A percentile compares a stretch with the other conserved stretches of the same genome.
Conservation (phyloP, 176 grass and related monocot genomes). For the Aegilops tauschii region DNA sequence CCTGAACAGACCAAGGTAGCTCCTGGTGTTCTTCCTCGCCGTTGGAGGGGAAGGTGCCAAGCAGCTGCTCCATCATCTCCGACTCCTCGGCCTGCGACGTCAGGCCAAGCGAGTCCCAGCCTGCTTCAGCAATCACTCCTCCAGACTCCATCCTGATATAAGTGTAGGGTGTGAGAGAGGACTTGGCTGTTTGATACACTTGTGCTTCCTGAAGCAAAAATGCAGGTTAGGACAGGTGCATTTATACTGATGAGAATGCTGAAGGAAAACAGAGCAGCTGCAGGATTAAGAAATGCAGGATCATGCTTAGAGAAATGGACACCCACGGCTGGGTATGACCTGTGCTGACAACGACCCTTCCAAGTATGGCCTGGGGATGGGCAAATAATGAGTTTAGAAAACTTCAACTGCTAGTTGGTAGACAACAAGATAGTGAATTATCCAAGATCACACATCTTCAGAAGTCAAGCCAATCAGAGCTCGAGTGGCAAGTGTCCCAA, state of each 20-base stretch:
- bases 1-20: slow-evolving; percentile 42
- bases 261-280: not conserved
- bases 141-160: slow-evolving; percentile 56
- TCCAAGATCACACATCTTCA: slow-evolving; percentile 23
- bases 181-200: slow-evolving; percentile 24
- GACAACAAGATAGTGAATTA: slow-evolving; percentile 16
- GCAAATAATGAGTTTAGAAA: slow-evolving; percentile 32
- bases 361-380: slow-evolving; percentile 21
- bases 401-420: slow-evolving; percentile 49
- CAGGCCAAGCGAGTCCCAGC: slow-evolving; percentile 40
- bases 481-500: slow-evolving; percentile 18
- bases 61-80: slow-evolving; percentile 54
- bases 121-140: slow-evolving; percentile 40
- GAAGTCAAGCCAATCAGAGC: slow-evolving; percentile 29
- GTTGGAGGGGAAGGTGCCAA: slow-evolving; percentile 36
- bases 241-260: slow-evolving; percentile 52
- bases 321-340: slow-evolving; percentile 48
- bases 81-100: slow-evolving; percentile 40
- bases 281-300: slow-evolving; percentile 29
- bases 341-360: slow-evolving; percentile 33
- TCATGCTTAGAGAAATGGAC: slow-evolving; percentile 44
- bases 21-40: slow-evolving; percentile 29
- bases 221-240: slow-evolving; percentile 25
- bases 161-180: slow-evolving; percentile 27
- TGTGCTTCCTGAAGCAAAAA: slow-evolving; percentile 48